Percentiles rank a stretch among this genome's conserved stretches.
phyloP scores from a whole-genome alignment of 2,329 filamentous ascomycete species.

The Aspergillus fumigatus region DNA sequence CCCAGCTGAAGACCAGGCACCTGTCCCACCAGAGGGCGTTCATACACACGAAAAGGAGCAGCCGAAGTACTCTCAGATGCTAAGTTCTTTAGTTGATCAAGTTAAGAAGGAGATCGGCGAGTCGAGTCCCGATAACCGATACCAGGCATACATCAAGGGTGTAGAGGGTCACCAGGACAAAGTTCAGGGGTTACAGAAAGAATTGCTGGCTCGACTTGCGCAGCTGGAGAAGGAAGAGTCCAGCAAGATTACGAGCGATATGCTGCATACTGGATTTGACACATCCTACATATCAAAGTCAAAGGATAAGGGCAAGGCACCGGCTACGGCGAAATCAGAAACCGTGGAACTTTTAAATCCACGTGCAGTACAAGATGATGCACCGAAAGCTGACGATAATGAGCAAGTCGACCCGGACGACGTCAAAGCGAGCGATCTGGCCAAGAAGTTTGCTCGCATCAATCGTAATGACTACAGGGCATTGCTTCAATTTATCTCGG shows the following conservation, averaged over 20 bases:
- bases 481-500: conserved; percentile 70
- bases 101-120: conserved; percentile 83
- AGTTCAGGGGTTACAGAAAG: conserved; percentile 70
- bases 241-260: conserved; percentile 90
- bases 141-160: conserved; percentile 71
- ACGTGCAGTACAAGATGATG: conserved; percentile 33
- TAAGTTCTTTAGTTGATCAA: conserved; percentile 91
- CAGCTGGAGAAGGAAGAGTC: conserved; percentile 80
- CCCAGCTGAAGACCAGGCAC: conserved; percentile 69
- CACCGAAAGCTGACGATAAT: conserved; percentile 51
- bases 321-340: conserved; percentile 37
- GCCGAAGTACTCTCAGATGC: conserved; percentile 92
- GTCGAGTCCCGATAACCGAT: conserved; percentile 62
- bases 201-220: conserved; percentile 68
- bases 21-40: conserved; percentile 71
- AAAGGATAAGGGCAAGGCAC: conserved; percentile 42
- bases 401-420: conserved; percentile 63
- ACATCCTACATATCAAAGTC: conserved; percentile 73
- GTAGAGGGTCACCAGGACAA: conserved; percentile 72
- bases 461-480: conserved; percentile 67
- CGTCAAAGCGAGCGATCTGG: conserved; percentile 70
- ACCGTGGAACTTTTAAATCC: conserved; percentile 74
- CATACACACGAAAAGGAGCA: conserved; percentile 69
- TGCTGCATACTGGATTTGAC: conserved; percentile 83
- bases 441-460: conserved; percentile 77